Evolutionary conservation across 2,329 filamentous ascomycete genomes (phyloP).

Genomic region (Lizonia empirigonia): DNA sequence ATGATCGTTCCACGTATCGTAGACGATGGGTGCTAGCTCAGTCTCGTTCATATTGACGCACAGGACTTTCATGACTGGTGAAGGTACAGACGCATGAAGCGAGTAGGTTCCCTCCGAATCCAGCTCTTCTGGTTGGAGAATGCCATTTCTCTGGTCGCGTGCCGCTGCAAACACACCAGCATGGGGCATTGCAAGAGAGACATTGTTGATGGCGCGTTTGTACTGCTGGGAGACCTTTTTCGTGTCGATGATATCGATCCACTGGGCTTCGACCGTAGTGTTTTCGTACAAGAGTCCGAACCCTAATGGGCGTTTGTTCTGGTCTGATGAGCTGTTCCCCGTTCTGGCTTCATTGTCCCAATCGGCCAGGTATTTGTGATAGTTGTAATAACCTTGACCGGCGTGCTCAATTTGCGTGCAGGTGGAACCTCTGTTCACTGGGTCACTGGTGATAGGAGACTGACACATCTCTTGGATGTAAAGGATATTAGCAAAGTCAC

Average conservation of each 20-base stretch:
- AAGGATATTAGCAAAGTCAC: constrained; percentile 66
- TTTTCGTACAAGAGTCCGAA: constrained; percentile 72
- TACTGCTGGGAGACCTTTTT: constrained; percentile 56
- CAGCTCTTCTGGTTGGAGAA: constrained; percentile 68
- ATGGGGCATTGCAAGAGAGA: constrained; percentile 79
- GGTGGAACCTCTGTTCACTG: constrained; percentile 53
- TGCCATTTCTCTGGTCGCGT: constrained; percentile 63
- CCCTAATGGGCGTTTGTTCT: constrained; percentile 61
- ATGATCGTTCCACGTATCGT: constrained; percentile 61
- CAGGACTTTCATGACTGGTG: constrained; percentile 72
- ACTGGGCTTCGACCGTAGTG: constrained; percentile 70
- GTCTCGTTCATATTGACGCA: constrained; percentile 68
- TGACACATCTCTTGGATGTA: constrained; percentile 65
- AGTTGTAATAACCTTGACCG: constrained; percentile 72
- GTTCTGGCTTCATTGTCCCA: constrained; percentile 60
- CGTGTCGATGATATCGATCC: constrained; percentile 68
- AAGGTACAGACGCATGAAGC: constrained; percentile 70
- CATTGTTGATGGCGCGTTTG: constrained; percentile 71
- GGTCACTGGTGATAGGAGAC: constrained; percentile 63
- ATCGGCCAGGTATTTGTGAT: constrained; percentile 63
- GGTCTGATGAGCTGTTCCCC: constrained; percentile 51
- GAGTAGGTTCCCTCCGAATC: constrained; percentile 71
- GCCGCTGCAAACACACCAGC: constrained; percentile 70
- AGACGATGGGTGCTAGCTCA: constrained; percentile 70
- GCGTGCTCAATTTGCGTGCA: constrained; percentile 74